These are phyloP conservation scores for Boletus vermiculosoides DNA, from an alignment of 768 basidiomycete species.

Conservation along the genomic window DNA sequence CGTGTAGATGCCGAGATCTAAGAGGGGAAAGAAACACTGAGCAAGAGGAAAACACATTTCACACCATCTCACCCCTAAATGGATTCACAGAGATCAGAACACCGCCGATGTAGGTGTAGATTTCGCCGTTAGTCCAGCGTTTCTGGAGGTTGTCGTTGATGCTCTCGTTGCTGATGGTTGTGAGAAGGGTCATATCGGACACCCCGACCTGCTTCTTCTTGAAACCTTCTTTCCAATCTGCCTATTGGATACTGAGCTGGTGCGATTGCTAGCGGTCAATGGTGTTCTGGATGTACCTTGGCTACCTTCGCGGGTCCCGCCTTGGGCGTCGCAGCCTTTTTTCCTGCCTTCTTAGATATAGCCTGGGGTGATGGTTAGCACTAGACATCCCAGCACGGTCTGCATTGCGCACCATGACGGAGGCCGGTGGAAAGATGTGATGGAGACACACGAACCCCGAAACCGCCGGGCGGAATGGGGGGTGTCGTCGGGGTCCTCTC, in stretches of 20 bases:
- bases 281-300: constrained; percentile 51
- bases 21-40: constrained; percentile 6
- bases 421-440: constrained; percentile 5
- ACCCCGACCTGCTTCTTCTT: constrained; percentile 99
- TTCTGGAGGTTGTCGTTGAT: constrained; percentile 98
- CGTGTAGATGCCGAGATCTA: constrained; percentile 98
- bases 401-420: constrained; percentile 22
- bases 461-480: constrained; percentile 3
- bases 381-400: not conserved
- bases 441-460: constrained; percentile 10
- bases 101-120: constrained; percentile 99
- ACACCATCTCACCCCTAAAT: constrained; percentile 68
- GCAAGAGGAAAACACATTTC: not conserved
- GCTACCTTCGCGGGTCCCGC: constrained; percentile 61
- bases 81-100: constrained; percentile 99
- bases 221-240: constrained; percentile 99
- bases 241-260: constrained; percentile 46
- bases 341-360: constrained; percentile 86
- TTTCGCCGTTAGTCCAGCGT: constrained; percentile 92
- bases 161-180: constrained; percentile 95
- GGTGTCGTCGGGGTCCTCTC: constrained; percentile 22
- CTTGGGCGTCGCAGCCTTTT: constrained; percentile 72
- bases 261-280: constrained; percentile 4
- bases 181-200: constrained; percentile 96
- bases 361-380: constrained; percentile 47